Evolutionary conservation across 768 basidiomycete genomes (phyloP), one percentile per base, ranked within the genome.

Genomic region (Thelephora ganbajun): DNA sequence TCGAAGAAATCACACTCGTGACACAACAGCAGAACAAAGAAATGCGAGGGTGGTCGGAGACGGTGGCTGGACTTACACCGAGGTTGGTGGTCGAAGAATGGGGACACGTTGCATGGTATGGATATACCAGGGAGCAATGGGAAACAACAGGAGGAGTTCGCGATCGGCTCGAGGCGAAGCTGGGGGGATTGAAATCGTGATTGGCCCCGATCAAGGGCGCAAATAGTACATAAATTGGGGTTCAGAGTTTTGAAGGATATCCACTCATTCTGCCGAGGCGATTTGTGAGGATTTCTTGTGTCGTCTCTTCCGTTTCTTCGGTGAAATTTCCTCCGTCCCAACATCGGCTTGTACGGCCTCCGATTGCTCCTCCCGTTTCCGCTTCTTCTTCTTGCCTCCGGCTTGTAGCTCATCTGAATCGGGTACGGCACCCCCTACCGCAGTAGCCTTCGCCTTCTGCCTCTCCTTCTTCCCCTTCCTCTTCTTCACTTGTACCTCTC

Each of bases 381-480:
- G 44, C 44, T 61, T 66, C 45, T 61, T 67, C 35, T 63, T 61
- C 47, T 59, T 56, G 36, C 67, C 59, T 46, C 60, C 64, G 13
- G 45, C 49, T 51, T 62, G 63, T 51, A 46, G 54, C 1, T 49
- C 53, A 14, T 49, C 53, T 6, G 51, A 53, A 16, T 54, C 57
- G 6, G 42, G 65, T 36, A 49, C 53, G 12, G 42, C 62, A 19
- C 30, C 55, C n/a, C 41, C 58, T 30, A 39, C 62, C 23, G 52
- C 58, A n/a, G 54, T 59, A 26, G 57, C 66, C 54, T 70, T 79
- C 54, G 69, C 53, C 53, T 67, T 74, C 66, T 72, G 64, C 33
- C 80, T 69, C 62, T 83, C 80, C 63, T 82, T 83, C 70, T 75
- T 82, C 11, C 80, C 80, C 55, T 70, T 80, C 55, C 82, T 61